Percentiles rank a stretch among this genome's conserved stretches.
These are phyloP conservation scores for Euphorbia celastroides DNA, from an alignment of 441 rosid species.

Conservation along the genomic window DNA sequence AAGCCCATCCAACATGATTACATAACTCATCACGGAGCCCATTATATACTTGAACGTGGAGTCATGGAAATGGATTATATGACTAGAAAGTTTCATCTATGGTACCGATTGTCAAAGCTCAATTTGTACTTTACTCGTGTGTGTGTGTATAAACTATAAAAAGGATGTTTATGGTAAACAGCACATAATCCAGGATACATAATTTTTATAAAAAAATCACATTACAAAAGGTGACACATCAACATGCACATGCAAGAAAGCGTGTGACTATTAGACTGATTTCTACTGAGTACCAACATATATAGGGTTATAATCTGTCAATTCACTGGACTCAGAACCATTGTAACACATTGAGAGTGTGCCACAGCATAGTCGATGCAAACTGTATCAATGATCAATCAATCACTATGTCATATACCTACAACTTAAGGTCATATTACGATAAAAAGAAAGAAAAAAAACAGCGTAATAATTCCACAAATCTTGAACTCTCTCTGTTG, in stretches of 20 bases:
- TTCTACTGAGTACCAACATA: neutral
- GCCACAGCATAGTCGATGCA: neutral
- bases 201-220: neutral
- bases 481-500: slow-evolving; percentile 17
- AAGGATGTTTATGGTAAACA: neutral
- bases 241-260: too few relatives aligned
- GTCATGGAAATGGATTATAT: neutral
- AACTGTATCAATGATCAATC: neutral
- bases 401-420: neutral
- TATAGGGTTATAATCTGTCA: neutral
- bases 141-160: neutral
- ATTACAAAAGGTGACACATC: neutral
- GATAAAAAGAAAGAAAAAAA: neutral
- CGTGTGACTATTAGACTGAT: neutral
- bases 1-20: neutral
- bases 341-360: neutral
- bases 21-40: neutral
- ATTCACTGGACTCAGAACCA: neutral
- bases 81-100: neutral
- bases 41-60: too few relatives aligned
- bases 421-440: neutral
- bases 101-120: slow-evolving; percentile 1
- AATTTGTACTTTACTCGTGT: neutral
- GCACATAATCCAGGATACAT: neutral
- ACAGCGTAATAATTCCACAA: slow-evolving; percentile 1